Conservation (phyloP, 2,329 filamentous ascomycete species). For the Nannizziopsis arthrosporioides region DNA sequence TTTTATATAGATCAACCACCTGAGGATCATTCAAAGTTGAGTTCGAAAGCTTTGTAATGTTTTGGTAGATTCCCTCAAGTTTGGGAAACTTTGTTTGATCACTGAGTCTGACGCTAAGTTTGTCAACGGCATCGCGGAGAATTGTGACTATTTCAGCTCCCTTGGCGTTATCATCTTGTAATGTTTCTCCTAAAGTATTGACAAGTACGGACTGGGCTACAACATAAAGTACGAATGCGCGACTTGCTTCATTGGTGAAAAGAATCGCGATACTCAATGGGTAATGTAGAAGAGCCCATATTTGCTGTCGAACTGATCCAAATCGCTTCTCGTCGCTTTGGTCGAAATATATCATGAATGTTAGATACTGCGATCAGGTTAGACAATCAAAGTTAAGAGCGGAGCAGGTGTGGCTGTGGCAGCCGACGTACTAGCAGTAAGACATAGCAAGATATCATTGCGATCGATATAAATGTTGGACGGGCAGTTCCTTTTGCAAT, state of each 20-base stretch:
- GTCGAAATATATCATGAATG: constrained; percentile 54
- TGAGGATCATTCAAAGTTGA: background rate
- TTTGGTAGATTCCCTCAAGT: constrained; percentile 11
- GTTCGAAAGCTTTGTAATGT: background rate
- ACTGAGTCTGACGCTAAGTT: constrained; percentile 2
- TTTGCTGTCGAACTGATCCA: constrained; percentile 46
- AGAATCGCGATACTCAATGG: constrained; percentile 37
- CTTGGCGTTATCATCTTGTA: background rate
- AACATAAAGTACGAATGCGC: constrained; percentile 36
- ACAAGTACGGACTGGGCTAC: constrained; percentile 20
- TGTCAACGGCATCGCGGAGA: constrained; percentile 7
- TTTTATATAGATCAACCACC: background rate
- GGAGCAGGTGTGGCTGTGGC: background rate
- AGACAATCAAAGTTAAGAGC: background rate
- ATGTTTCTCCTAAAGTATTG: constrained; percentile 1
- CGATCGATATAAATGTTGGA: constrained; percentile 12
- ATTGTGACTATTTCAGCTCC: constrained; percentile 1
- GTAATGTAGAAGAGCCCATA: constrained; percentile 29
- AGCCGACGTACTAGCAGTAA: constrained; percentile 12
- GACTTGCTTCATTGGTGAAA: constrained; percentile 51
- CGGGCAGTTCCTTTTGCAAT: constrained; percentile 12
- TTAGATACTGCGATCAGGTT: constrained; percentile 34
- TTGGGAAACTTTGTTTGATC: constrained; percentile 9
- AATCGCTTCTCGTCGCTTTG: constrained; percentile 42
- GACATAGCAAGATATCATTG: constrained; percentile 13